These are phyloP conservation scores for Limonium bicolor DNA, from an alignment of 148 eudicot genomes.

Conservation along the genomic window DNA sequence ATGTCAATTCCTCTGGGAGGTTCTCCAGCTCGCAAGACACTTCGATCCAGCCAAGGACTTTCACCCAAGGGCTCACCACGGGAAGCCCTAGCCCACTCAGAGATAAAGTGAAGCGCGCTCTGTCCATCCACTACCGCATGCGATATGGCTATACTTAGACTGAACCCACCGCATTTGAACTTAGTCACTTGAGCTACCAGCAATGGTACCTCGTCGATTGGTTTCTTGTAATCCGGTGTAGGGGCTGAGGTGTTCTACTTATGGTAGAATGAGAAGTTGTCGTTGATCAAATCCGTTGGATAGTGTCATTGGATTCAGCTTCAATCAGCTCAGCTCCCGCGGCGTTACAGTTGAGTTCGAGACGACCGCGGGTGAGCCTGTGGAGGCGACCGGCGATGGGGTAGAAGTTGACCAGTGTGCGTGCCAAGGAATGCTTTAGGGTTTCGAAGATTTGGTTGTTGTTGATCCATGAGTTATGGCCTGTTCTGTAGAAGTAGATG, in stretches of 20 bases:
- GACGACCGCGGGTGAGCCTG: slow-evolving; percentile 17
- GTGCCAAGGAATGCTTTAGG: slow-evolving; percentile 29
- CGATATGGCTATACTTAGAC: slow-evolving; percentile 13
- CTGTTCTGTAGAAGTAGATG: slow-evolving; percentile 39
- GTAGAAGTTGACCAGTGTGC: slow-evolving; percentile 22
- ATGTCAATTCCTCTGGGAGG: not conserved
- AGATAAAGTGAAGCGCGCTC: slow-evolving; percentile 16
- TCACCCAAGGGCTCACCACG: slow-evolving; percentile 14
- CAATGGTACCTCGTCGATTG: slow-evolving; percentile 18
- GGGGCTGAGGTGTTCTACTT: slow-evolving; percentile 7
- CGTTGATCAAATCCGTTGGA: slow-evolving; percentile 17
- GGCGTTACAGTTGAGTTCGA: slow-evolving; percentile 19
- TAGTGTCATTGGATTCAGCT: slow-evolving; percentile 17
- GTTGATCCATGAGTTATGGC: slow-evolving; percentile 10
- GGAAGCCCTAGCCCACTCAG: slow-evolving; percentile 33
- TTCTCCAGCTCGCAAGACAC: slow-evolving; percentile 11
- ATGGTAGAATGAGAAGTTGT: slow-evolving; percentile 10
- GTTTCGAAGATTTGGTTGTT: slow-evolving; percentile 15
- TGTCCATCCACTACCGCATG: slow-evolving; percentile 28
- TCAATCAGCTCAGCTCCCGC: slow-evolving; percentile 26
- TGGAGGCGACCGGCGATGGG: slow-evolving; percentile 21
- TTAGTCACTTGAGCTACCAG: slow-evolving; percentile 27
- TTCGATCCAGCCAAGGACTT: slow-evolving; percentile 17
- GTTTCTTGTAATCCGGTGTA: slow-evolving; percentile 6
- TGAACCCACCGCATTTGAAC: slow-evolving; percentile 36